A percentile compares a stretch with the other conserved stretches of the same genome.
phyloP scores from a whole-genome alignment of 768 basidiomycete species.

The Clavaria fumosa region DNA sequence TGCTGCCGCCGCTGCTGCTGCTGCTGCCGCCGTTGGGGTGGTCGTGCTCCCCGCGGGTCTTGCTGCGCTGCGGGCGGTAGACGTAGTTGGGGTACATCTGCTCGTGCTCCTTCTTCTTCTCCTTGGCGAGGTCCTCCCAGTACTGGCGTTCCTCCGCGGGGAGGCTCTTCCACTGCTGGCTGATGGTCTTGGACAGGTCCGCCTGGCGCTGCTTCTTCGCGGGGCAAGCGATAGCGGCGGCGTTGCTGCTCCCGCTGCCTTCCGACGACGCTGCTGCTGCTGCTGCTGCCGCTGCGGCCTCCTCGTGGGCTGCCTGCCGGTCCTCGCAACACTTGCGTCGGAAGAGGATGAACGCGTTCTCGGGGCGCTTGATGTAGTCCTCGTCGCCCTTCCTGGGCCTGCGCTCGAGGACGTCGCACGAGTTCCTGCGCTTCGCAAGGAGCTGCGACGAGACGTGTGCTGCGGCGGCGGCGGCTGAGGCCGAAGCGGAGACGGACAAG shows the following conservation, averaged over 20 bases:
- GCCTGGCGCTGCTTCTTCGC: constrained; percentile 65
- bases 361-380: constrained; percentile 71
- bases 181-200: constrained; percentile 70
- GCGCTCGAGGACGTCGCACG: constrained; percentile 34
- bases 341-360: constrained; percentile 79
- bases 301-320: constrained; percentile 40
- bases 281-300: constrained; percentile 23
- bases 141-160: constrained; percentile 47
- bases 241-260: too few species aligned
- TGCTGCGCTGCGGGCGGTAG: constrained; percentile 55
- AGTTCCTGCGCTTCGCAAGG: constrained; percentile 42
- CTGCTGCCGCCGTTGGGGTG: constrained; percentile 42
- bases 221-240: too few species aligned
- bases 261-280: constrained; percentile 14
- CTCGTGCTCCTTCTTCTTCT: constrained; percentile 70
- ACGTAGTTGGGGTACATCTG: constrained; percentile 63
- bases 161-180: constrained; percentile 65
- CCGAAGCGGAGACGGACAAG: constrained; percentile 11
- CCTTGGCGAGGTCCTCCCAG: constrained; percentile 67
- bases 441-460: too few species aligned
- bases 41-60: too few species aligned
- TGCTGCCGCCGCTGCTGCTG: neutral
- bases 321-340: constrained; percentile 66
- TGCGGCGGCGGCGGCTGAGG: constrained; percentile 18
- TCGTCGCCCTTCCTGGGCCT: constrained; percentile 61